A percentile compares a stretch with the other conserved stretches of the same genome.
Evolutionary conservation across 352 stramenopile genomes (phyloP).

Genomic region (Phytopythium sindhum): DNA sequence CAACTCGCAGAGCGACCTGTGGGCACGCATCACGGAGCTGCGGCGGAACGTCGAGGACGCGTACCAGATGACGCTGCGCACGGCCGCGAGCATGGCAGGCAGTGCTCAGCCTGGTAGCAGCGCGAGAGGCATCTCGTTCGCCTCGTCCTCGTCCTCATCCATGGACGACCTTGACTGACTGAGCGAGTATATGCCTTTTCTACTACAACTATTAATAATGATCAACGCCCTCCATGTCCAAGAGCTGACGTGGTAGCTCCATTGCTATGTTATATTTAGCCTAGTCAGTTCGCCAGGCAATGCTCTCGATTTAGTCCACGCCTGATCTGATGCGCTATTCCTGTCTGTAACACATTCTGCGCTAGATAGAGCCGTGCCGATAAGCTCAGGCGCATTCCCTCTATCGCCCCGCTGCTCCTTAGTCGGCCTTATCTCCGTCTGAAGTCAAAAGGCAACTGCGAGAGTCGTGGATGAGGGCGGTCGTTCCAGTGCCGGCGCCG

Average conservation of each 20-base stretch:
- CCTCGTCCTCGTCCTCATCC: background rate
- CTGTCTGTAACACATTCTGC: background rate
- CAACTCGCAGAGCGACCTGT: slow-evolving; percentile 12
- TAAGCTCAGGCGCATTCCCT: background rate
- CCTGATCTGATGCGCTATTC: background rate
- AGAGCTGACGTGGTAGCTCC: too few species aligned
- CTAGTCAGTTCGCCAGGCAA: too few species aligned
- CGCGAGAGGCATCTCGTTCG: background rate
- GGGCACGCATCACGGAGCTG: slow-evolving; percentile 27
- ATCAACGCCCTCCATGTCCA: too few species aligned
- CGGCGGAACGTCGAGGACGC: slow-evolving; percentile 27
- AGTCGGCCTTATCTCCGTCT: background rate
- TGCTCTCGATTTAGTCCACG: too few species aligned
- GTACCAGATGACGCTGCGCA: slow-evolving; percentile 23
- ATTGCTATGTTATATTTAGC: too few species aligned
- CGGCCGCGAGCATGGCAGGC: slow-evolving; percentile 19
- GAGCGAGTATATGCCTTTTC: too few species aligned
- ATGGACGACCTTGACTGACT: background rate
- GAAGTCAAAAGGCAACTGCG: background rate
- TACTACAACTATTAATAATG: background rate
- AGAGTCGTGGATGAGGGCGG: background rate
- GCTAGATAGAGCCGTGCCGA: background rate
- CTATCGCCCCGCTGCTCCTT: background rate
- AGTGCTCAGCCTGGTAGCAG: background rate
- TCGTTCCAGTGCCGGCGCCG: background rate